phyloP scores from a whole-genome alignment of 2,329 filamentous ascomycete genomes.

The Pseudophaeomoniella oleicola region DNA sequence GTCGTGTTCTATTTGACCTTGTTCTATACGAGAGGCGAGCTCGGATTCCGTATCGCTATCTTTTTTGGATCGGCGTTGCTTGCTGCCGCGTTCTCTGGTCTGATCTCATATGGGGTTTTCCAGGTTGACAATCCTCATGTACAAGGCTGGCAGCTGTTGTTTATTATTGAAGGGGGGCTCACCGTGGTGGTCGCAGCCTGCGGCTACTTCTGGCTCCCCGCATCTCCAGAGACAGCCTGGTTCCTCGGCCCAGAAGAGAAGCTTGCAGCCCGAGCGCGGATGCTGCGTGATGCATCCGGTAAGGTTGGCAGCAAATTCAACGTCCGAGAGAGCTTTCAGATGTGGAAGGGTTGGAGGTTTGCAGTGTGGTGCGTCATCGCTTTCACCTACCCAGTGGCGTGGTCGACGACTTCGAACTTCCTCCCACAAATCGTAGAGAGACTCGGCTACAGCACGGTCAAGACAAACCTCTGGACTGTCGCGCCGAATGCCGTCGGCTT shows the following conservation, averaged over 20 bases:
- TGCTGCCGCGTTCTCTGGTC: slow-evolving; percentile 25
- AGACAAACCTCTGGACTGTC: slow-evolving; percentile 35
- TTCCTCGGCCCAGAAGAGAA: neutral
- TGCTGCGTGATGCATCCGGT: neutral
- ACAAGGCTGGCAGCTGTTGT: slow-evolving; percentile 2
- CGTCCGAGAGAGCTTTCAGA: neutral
- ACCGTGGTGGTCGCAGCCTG: neutral
- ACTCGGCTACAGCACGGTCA: slow-evolving; percentile 28
- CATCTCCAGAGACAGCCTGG: neutral
- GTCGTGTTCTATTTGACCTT: slow-evolving; percentile 40
- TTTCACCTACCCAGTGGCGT: slow-evolving; percentile 34
- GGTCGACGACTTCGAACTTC: slow-evolving; percentile 31
- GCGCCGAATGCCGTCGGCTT: slow-evolving; percentile 34
- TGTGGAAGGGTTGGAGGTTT: neutral
- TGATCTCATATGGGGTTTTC: slow-evolving; percentile 29
- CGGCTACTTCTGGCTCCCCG: neutral
- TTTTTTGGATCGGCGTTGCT: slow-evolving; percentile 29
- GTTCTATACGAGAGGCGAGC: slow-evolving; percentile 25
- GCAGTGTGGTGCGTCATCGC: neutral
- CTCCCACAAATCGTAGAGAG: slow-evolving; percentile 32
- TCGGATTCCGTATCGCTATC: slow-evolving; percentile 29
- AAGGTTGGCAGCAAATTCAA: neutral
- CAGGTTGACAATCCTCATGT: slow-evolving; percentile 22
- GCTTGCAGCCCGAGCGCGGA: neutral
- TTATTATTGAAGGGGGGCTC: slow-evolving; percentile 4